A percentile compares a stretch with the other conserved stretches of the same genome.
These are phyloP conservation scores for Colletotrichum sp. DNA, from an alignment of 2,329 filamentous ascomycete species.

Conservation along the genomic window DNA sequence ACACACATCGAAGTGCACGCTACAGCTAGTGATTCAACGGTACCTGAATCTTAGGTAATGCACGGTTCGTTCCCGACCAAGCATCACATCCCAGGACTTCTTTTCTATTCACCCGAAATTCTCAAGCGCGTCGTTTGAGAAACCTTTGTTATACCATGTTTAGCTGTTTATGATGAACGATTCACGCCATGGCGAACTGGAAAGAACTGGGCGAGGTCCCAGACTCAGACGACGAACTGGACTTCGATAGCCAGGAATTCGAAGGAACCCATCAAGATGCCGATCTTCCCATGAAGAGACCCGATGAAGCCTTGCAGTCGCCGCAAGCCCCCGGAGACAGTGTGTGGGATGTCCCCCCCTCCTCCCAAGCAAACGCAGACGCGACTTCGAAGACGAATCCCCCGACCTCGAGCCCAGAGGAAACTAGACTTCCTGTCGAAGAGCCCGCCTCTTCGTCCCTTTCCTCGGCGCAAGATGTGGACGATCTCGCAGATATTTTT, in stretches of 20 bases:
- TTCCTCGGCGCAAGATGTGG: constrained; percentile 35
- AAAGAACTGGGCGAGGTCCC: constrained; percentile 56
- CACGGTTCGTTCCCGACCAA: background rate
- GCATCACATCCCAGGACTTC: background rate
- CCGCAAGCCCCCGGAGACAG: constrained; percentile 21
- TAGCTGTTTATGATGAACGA: constrained; percentile 19
- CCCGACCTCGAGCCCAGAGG: background rate
- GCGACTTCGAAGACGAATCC: background rate
- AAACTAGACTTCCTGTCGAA: background rate
- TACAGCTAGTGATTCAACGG: background rate
- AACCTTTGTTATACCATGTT: background rate
- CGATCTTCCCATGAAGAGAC: background rate
- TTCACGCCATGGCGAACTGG: constrained; percentile 48
- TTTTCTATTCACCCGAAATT: background rate
- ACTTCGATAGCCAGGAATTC: constrained; percentile 40
- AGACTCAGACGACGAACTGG: constrained; percentile 55
- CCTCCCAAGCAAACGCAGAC: constrained; percentile 18
- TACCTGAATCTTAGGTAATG: constrained; percentile 4
- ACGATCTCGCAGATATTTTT: constrained; percentile 26
- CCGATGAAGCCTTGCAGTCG: background rate
- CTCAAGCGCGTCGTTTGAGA: background rate
- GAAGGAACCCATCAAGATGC: background rate
- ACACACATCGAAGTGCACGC: background rate
- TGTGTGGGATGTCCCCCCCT: constrained; percentile 42
- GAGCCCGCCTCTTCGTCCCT: constrained; percentile 35